Evolutionary conservation across 2,329 filamentous ascomycete species (phyloP).

Genomic region (Microsporum canis): DNA sequence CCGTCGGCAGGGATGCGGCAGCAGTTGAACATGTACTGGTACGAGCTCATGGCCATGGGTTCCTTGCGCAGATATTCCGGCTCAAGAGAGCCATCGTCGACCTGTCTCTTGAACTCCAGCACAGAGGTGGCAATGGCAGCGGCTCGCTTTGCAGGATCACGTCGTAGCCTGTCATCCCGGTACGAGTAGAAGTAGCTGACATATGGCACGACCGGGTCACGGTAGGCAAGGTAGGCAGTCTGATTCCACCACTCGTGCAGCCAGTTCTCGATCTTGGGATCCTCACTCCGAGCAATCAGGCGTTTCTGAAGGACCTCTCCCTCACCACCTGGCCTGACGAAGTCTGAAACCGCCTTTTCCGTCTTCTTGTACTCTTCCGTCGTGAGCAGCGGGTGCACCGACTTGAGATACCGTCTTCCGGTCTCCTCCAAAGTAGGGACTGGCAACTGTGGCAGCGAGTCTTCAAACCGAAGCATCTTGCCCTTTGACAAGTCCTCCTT

Average conservation of each 20-base stretch:
- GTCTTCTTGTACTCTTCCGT: constrained; percentile 48
- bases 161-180: constrained; percentile 77
- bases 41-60: constrained; percentile 96
- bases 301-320: constrained; percentile 81
- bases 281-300: constrained; percentile 64
- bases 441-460: constrained; percentile 51
- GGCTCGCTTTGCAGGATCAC: constrained; percentile 82
- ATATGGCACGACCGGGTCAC: constrained; percentile 92
- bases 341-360: constrained; percentile 75
- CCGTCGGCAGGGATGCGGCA: constrained; percentile 73
- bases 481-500: constrained; percentile 53
- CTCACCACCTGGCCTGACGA: constrained; percentile 73
- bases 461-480: constrained; percentile 55
- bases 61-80: constrained; percentile 98
- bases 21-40: constrained; percentile 98
- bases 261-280: constrained; percentile 84
- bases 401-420: constrained; percentile 53
- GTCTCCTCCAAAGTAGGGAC: constrained; percentile 56
- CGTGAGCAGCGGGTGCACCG: constrained; percentile 52
- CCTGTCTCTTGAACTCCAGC: constrained; percentile 88
- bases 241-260: constrained; percentile 98
- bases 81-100: constrained; percentile 71
- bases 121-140: constrained; percentile 77
- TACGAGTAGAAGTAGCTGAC: constrained; percentile 99
- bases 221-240: constrained; percentile 80